Base-by-base conservation (phyloP, 2,329 filamentous ascomycete species). In the Sclerotinia borealis region DNA sequence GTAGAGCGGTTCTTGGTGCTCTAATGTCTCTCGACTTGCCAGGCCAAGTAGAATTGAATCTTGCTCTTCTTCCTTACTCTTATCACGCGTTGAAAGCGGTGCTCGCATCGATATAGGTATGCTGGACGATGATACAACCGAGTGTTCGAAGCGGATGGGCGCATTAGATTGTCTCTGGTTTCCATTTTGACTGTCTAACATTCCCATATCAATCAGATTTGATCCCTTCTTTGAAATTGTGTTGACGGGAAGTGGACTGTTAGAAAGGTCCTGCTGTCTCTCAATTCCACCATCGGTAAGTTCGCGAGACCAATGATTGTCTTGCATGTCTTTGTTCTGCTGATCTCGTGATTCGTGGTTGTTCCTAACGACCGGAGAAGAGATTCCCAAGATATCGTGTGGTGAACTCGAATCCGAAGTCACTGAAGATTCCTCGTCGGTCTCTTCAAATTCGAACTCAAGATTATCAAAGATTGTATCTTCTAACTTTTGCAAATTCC, bases 401-500 rank as follows among this genome's bases (percentile, higher is more conserved):
- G 48, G 39, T n/a, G 59, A 61, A 11, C 37, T 54, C 17, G 37
- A 43, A 19, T 45, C 17, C 7, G 66, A 37, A 34, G 9, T 25
- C 1, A 59, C n/a, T 2, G 37, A 41, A 17, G 65, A 62, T 39
- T 65, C 65, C 37, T 54, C 22, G 22, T 61, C 41, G 4, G 64
- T 61, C n/a, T 51, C 62, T 27, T 25, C 52, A 47, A 70, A 69
- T 29, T 71, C 69, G 10, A 19, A 19, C 22, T 55, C 59, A 29
- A 68, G 71, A 4, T 64, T 61, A 4, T 63, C 47, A 36, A 65
- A 64, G 0, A 71, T 19, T 3, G 39, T 25, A 54, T 64, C 50
- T 55, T 72, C 68, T 34, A 62, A 66, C 54, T 71, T 49, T 43
- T 41, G 59, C 5, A 70, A 41, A 4, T 56, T 64, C 68, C 69